phyloP scores from a whole-genome alignment of 202 grass and related monocot species.

The Bolboschoenoplectus hybrid region DNA sequence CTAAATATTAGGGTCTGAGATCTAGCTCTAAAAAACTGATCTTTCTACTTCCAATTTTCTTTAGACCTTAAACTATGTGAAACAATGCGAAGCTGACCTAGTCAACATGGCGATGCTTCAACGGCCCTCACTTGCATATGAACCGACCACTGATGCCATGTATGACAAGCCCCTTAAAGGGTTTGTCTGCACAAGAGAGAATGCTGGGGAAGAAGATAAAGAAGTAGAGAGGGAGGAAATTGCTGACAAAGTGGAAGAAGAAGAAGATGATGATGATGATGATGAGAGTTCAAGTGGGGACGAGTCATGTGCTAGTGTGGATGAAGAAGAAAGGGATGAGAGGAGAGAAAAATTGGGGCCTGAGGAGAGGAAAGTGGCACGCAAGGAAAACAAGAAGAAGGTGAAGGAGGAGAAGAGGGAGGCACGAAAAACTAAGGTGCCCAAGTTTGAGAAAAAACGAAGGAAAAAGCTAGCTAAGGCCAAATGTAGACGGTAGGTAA shows the following conservation, averaged over 20 bases:
- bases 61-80: slow-evolving; percentile 70
- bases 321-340: slow-evolving; percentile 56
- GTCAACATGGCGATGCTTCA: slow-evolving; percentile 76
- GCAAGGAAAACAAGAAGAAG: slow-evolving; percentile 92
- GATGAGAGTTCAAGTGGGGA: slow-evolving; percentile 35
- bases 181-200: slow-evolving; percentile 61
- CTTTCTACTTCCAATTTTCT: slow-evolving; percentile 10
- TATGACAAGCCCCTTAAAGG: slow-evolving; percentile 70
- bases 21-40: neutral
- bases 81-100: slow-evolving; percentile 84
- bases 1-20: neutral
- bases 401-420: slow-evolving; percentile 94
- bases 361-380: slow-evolving; percentile 66
- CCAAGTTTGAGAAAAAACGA: slow-evolving; percentile 83
- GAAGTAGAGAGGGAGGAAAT: slow-evolving; percentile 36
- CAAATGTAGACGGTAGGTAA: slow-evolving; percentile 68
- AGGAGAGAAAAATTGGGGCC: slow-evolving; percentile 55
- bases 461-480: slow-evolving; percentile 94
- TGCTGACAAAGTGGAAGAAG: slow-evolving; percentile 30
- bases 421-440: slow-evolving; percentile 65
- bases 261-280: slow-evolving; percentile 1
- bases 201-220: slow-evolving; percentile 37
- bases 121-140: slow-evolving; percentile 60
- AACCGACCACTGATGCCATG: slow-evolving; percentile 76
- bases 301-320: slow-evolving; percentile 47